These are phyloP conservation scores for Emericellopsis terricola DNA, from an alignment of 495 filamentous ascomycete genomes.

Conservation along the genomic window DNA sequence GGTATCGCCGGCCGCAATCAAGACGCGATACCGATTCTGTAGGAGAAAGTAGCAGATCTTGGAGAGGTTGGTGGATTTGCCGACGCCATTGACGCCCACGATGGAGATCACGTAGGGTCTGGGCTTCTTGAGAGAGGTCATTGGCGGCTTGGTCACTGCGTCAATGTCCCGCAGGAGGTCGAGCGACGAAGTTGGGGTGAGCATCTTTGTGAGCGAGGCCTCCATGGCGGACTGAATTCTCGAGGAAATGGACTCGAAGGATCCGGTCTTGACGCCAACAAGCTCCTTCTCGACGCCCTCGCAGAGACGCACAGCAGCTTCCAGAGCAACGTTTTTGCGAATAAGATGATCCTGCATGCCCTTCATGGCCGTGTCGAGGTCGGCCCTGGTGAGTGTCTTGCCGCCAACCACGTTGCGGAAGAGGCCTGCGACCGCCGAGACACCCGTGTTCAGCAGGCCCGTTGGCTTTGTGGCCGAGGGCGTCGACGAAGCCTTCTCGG, in stretches of 20 bases:
- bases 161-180: slow-evolving; percentile 90
- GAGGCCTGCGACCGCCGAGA: slow-evolving; percentile 66
- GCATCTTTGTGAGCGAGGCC: slow-evolving; percentile 76
- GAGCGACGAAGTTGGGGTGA: slow-evolving; percentile 86
- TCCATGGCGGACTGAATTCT: slow-evolving; percentile 74
- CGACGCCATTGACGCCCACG: slow-evolving; percentile 94
- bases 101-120: slow-evolving; percentile 94
- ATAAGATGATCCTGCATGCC: slow-evolving; percentile 92
- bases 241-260: slow-evolving; percentile 75
- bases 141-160: slow-evolving; percentile 46
- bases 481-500: slow-evolving; percentile 33
- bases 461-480: slow-evolving; percentile 20
- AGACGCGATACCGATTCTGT: slow-evolving; percentile 89
- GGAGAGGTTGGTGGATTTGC: slow-evolving; percentile 89
- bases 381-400: slow-evolving; percentile 70
- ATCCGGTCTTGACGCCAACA: slow-evolving; percentile 77
- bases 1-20: slow-evolving; percentile 90
- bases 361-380: slow-evolving; percentile 80
- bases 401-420: slow-evolving; percentile 91
- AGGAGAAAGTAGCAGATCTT: slow-evolving; percentile 96
- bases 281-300: slow-evolving; percentile 81
- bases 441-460: slow-evolving; percentile 57
- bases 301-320: slow-evolving; percentile 82
- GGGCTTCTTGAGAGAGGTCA: slow-evolving; percentile 30
- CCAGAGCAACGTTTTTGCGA: slow-evolving; percentile 89